Evolutionary conservation across 2,329 filamentous ascomycete genomes (phyloP), one percentile per base, ranked within the genome.

Genomic region (Aureobasidium sp.): DNA sequence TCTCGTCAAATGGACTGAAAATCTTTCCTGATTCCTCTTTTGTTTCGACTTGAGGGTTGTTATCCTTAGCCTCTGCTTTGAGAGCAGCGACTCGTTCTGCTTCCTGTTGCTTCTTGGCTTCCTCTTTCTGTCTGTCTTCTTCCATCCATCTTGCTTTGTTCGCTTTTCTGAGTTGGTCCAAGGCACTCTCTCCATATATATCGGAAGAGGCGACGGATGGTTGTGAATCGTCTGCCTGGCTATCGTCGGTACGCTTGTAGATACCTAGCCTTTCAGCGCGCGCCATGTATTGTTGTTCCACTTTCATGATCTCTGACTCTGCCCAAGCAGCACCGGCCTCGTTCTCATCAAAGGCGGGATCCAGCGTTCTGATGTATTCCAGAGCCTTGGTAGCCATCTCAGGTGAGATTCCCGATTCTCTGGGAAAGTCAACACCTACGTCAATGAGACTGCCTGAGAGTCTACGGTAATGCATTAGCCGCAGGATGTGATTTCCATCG

Each of bases 391-490:
- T 60, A 27, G 71, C 71, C 44, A 70, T 67, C 27, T 68, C 65
- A 25, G 62, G 51, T 1, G 64, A 64, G 8, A 74, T 67, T 4
- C 64, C 64, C 25, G 64, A 68, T 16, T 64, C 59, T 5, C 45
- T 49, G 2, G 71, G 68, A 49, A 74, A 74, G 14, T 68, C 65
- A 34, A 74, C 29, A 9, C 72, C 71, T 10, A 67, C 60, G 59
- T 75, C 72, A 16, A 74, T 73, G 44, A 75, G 64, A n/a, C 70
- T 69, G 2, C 73, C 73, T 7, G 71, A 73, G 55, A 70, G 62
- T 36, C 73, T 66, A 39, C 73, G 66, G 67, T 71, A 74, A 58
- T 75, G 67, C 66, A 75, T 68, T 4, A 74, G 67, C 16, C 66
- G 68, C n/a, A 75, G 61, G 10, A 74, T 69, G 48, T 73, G 72